Evolutionary conservation across 2,329 filamentous ascomycete genomes (phyloP).

Genomic region (Aspergillus sp.): DNA sequence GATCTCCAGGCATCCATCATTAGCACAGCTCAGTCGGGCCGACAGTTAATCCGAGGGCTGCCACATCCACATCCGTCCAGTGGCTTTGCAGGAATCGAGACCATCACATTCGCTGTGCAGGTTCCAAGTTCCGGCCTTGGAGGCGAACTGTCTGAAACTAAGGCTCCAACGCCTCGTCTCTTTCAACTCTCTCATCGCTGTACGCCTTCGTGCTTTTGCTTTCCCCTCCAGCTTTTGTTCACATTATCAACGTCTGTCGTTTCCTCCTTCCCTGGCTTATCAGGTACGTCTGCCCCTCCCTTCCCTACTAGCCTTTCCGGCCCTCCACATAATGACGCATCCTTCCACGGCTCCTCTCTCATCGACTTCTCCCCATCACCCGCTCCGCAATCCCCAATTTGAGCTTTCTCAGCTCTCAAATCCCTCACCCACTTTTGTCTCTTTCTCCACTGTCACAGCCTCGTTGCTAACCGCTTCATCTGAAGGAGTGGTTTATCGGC

Average conservation of each 20-base stretch:
- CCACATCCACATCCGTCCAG: slow-evolving; percentile 13
- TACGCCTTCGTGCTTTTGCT: slow-evolving; percentile 12
- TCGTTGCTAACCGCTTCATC: slow-evolving; percentile 24
- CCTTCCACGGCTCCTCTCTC: slow-evolving; percentile 26
- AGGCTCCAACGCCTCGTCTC: background rate
- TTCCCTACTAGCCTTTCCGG: slow-evolving; percentile 6
- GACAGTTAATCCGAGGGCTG: slow-evolving; percentile 25
- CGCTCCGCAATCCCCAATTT: slow-evolving; percentile 26
- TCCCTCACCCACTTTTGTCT: slow-evolving; percentile 27
- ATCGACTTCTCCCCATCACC: slow-evolving; percentile 14
- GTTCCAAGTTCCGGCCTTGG: slow-evolving; percentile 19
- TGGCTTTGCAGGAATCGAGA: slow-evolving; percentile 30
- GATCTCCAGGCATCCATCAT: slow-evolving; percentile 17
- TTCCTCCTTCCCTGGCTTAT: slow-evolving; percentile 9
- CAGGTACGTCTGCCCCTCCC: slow-evolving; percentile 14
- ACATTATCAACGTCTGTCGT: background rate
- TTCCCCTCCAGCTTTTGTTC: background rate
- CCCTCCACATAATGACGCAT: slow-evolving; percentile 43
- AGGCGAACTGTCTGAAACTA: slow-evolving; percentile 23
- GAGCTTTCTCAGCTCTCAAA: slow-evolving; percentile 19
- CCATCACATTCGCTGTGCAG: slow-evolving; percentile 18
- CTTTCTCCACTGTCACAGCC: slow-evolving; percentile 30
- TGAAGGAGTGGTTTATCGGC: slow-evolving; percentile 23
- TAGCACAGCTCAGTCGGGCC: slow-evolving; percentile 21
- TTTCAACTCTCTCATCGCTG: slow-evolving; percentile 4